These are phyloP conservation scores for Claviceps purpurea DNA, from an alignment of 2,329 filamentous ascomycete genomes.

Conservation along the genomic window DNA sequence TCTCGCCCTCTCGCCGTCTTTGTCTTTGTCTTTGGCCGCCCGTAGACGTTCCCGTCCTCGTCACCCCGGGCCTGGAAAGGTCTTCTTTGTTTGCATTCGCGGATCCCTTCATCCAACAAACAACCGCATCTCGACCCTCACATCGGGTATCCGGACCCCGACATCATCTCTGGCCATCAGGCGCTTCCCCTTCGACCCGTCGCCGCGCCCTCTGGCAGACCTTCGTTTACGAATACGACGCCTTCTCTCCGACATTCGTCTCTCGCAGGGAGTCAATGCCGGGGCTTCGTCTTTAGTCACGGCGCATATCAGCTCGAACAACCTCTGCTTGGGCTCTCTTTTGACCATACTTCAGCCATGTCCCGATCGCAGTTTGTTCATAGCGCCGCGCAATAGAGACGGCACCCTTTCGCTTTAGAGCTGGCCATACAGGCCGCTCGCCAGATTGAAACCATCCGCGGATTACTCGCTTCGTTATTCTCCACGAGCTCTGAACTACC, in stretches of 20 bases:
- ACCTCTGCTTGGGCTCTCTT: no score
- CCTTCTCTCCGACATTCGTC: neutral
- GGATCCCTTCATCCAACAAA: neutral
- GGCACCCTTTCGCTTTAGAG: slow-evolving; percentile 14
- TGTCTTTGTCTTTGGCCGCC: neutral
- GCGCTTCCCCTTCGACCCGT: neutral
- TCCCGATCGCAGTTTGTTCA: slow-evolving; percentile 11
- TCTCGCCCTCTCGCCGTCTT: no score
- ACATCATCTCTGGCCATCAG: neutral
- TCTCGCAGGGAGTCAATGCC: neutral
- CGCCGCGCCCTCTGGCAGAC: no score
- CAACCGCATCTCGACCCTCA: neutral
- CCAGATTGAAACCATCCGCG: slow-evolving; percentile 1
- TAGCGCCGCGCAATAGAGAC: slow-evolving; percentile 19
- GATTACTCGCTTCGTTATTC: slow-evolving; percentile 12
- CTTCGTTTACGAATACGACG: neutral
- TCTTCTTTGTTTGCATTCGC: neutral
- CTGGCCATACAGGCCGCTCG: slow-evolving; percentile 15
- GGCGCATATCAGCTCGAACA: neutral
- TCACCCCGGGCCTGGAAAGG: neutral
- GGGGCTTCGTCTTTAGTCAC: neutral
- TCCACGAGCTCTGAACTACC: slow-evolving; percentile 1
- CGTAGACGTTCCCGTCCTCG: neutral
- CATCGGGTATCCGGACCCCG: neutral
- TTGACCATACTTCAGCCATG: slow-evolving; percentile 14